Conservation (phyloP, 2,329 filamentous ascomycete species). For the Paecilomyces niveus region DNA sequence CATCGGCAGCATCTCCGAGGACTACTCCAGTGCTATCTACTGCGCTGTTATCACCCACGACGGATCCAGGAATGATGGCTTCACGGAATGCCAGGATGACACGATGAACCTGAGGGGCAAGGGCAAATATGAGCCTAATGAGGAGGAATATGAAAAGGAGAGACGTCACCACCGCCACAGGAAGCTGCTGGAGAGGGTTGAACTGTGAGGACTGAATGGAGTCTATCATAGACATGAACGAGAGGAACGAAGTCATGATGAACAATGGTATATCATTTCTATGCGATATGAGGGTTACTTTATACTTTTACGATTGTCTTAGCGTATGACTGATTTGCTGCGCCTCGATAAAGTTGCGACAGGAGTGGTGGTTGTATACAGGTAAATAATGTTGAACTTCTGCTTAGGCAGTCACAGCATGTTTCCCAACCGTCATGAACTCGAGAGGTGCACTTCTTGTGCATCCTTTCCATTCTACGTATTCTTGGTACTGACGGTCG, state of each 20-base stretch:
- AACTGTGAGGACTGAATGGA: not conserved
- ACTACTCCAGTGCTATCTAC: slow-evolving; percentile 20
- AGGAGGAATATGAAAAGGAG: not conserved
- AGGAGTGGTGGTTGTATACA: not conserved
- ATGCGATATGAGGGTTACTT: no score
- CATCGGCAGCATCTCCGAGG: slow-evolving; percentile 20
- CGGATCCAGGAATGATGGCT: slow-evolving; percentile 19
- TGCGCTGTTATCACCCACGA: slow-evolving; percentile 24
- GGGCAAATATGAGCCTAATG: not conserved
- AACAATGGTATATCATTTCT: no score
- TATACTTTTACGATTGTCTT: no score
- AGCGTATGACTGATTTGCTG: no score
- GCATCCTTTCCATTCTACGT: no score
- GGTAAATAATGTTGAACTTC: not conserved
- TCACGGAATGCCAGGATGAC: slow-evolving; percentile 21
- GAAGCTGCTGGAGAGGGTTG: not conserved
- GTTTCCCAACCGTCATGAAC: no score
- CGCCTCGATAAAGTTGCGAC: no score
- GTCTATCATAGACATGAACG: no score
- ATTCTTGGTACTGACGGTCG: not conserved
- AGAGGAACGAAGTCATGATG: no score
- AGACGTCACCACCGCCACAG: not conserved
- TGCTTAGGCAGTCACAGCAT: not conserved
- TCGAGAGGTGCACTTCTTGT: no score
- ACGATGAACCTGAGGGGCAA: not conserved